Evolutionary conservation across 192 early-diverging fungal genomes (phyloP).

Genomic region (Irineochytrium annulatum): DNA sequence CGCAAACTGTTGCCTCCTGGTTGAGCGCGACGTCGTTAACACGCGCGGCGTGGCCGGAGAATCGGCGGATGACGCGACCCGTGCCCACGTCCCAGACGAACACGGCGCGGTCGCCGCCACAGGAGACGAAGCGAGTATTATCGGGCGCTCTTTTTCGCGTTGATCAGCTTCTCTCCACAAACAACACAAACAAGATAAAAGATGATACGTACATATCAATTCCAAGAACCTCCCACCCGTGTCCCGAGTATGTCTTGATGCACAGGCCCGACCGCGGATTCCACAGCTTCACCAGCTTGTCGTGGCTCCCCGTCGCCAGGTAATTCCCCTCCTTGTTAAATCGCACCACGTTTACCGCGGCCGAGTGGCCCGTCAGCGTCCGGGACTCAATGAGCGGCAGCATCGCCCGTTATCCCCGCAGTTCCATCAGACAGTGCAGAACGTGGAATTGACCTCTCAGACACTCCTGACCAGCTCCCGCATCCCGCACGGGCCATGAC

Average conservation of each 20-base stretch:
- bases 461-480: too few relatives aligned
- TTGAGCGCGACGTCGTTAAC: slow-evolving; percentile 85
- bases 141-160: slow-evolving; percentile 32
- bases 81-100: slow-evolving; percentile 84
- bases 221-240: slow-evolving; percentile 79
- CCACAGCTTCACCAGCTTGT: slow-evolving; percentile 48
- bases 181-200: too few relatives aligned
- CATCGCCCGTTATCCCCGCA: not conserved
- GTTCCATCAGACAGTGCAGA: too few relatives aligned
- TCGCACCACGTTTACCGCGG: slow-evolving; percentile 60
- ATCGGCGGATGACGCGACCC: slow-evolving; percentile 67
- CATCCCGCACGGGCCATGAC: too few relatives aligned
- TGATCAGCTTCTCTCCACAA: too few relatives aligned
- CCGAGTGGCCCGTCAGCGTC: slow-evolving; percentile 57
- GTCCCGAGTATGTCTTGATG: slow-evolving; percentile 77
- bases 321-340: slow-evolving; percentile 79
- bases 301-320: slow-evolving; percentile 72
- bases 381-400: not conserved
- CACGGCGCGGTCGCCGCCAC: slow-evolving; percentile 76
- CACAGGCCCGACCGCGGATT: slow-evolving; percentile 58
- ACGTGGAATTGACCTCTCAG: too few relatives aligned
- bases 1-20: slow-evolving; percentile 67
- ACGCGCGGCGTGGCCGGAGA: slow-evolving; percentile 74
- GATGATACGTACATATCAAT: slow-evolving; percentile 57
- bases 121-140: slow-evolving; percentile 65